phyloP scores from a whole-genome alignment of 2,329 filamentous ascomycete species.

The Colletotrichum sp. region DNA sequence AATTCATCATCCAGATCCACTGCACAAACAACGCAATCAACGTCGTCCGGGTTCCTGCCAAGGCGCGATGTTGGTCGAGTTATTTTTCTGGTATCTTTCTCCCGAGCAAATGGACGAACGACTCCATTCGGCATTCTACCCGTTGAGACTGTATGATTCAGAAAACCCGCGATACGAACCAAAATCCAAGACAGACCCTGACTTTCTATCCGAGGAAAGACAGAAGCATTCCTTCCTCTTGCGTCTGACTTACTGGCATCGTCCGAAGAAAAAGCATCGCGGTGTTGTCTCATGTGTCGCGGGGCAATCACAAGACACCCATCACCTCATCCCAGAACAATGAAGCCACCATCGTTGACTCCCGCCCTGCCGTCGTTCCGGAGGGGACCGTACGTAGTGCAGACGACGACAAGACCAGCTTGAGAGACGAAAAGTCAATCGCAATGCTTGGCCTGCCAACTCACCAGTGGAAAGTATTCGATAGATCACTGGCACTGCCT shows the following conservation, averaged over 20 bases:
- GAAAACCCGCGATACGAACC: background rate
- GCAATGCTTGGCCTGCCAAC: background rate
- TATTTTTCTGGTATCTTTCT: background rate
- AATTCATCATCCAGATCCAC: background rate
- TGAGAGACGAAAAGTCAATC: constrained; percentile 4
- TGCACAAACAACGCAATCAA: background rate
- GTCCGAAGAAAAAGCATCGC: background rate
- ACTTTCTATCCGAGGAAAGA: background rate
- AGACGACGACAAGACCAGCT: background rate
- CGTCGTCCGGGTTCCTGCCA: background rate
- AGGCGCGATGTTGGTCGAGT: background rate
- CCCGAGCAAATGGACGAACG: background rate
- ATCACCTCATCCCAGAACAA: background rate
- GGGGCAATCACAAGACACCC: background rate
- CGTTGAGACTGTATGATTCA: background rate
- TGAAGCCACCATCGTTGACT: background rate
- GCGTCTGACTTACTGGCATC: background rate
- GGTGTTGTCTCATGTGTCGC: background rate
- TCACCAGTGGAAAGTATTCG: background rate
- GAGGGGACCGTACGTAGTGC: background rate
- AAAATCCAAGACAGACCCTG: background rate
- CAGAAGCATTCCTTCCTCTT: background rate
- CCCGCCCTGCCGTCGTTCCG: background rate
- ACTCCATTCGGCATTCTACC: background rate
- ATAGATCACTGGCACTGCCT: background rate